Base-by-base conservation (phyloP, 306 rosid species). In the Sphenostylis stenocarpa region DNA sequence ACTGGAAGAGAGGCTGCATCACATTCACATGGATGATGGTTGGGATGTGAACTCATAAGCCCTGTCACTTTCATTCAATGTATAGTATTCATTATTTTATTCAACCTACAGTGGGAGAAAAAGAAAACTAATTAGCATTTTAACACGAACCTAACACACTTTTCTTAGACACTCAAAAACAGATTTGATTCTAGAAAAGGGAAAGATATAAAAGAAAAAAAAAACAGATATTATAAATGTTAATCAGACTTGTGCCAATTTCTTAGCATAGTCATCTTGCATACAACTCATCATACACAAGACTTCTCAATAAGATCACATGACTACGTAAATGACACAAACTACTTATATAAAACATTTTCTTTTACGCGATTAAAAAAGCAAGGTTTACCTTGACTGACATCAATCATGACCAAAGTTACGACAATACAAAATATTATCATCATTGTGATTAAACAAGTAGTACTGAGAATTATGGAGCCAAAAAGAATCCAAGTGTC, bases 11-110 rank as follows among this genome's bases (percentile, higher is more conserved):
- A 62, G 62, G 79, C 41, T 26, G 58, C 78, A 75, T 58, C 75
- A 83, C 87, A 74, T 67, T 38, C 43, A 38, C 43, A 38, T 38
- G 43, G 86, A 6, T 60, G 11, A 12, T 52, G 33, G 53, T n/a
- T 73, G 28, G n/a, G 14, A 45, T 26, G 49, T 28, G 69, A 10
- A 12, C 47, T 48, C 16, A 68, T 60, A 60, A 48, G 49, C 71
- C 28, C 77, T 75, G 72, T 74, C 70, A 28, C 75, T 23, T 66
- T 56, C 49, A 34, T 55, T 33, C 43, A 31, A 23, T 12, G 7
- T 33, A 10, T 23, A 71, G 21, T 1, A 52, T 34, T 36, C 6
- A 75, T 11, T 73, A 53, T 4, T 36, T 56, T 33, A 16, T 56
- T 26, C 51, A 71, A 71, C 51, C 65, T 28, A 17, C 9, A 52